Conservation (phyloP, 1,284 basidiomycete genomes). For the Rhodotorula sp. region DNA sequence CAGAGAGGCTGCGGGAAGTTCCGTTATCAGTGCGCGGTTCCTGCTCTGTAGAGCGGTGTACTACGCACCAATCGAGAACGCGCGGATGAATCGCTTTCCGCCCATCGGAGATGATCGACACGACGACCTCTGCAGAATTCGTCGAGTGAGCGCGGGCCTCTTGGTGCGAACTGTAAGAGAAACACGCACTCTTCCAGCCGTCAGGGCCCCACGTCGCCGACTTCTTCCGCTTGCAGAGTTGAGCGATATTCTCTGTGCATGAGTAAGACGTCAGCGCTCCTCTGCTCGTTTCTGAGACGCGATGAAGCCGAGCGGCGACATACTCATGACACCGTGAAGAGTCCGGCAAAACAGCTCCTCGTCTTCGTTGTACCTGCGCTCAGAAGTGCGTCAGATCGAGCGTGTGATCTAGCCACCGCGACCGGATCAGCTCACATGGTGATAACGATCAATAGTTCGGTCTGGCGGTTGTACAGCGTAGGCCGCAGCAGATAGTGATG, state of each 20-base stretch:
- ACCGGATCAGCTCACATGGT: neutral
- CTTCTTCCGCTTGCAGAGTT: conserved; percentile 88
- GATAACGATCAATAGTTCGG: conserved; percentile 56
- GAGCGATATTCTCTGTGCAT: conserved; percentile 51
- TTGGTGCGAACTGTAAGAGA: conserved; percentile 46
- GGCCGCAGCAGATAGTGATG: conserved; percentile 82
- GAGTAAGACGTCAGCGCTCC: too few relatives aligned
- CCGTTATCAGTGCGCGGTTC: neutral
- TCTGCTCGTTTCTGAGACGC: too few relatives aligned
- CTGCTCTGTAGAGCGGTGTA: neutral
- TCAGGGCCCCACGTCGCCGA: conserved; percentile 94
- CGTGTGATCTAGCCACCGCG: too few relatives aligned
- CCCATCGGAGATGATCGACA: conserved; percentile 94
- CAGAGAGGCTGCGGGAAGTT: conserved; percentile 61
- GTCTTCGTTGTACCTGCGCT: conserved; percentile 73
- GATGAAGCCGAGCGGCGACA: conserved; percentile 8
- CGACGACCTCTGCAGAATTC: conserved; percentile 66
- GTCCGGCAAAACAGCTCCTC: conserved; percentile 91
- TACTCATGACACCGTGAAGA: conserved; percentile 86
- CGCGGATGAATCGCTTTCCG: conserved; percentile 88
- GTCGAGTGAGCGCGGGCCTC: too few relatives aligned
- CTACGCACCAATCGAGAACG: conserved; percentile 75
- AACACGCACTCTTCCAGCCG: conserved; percentile 80
- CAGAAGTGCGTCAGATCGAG: neutral
- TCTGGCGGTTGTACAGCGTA: conserved; percentile 72